Evolutionary conservation across 257 asterid species (phyloP).

Genomic region (Fraxinus pennsylvanica): DNA sequence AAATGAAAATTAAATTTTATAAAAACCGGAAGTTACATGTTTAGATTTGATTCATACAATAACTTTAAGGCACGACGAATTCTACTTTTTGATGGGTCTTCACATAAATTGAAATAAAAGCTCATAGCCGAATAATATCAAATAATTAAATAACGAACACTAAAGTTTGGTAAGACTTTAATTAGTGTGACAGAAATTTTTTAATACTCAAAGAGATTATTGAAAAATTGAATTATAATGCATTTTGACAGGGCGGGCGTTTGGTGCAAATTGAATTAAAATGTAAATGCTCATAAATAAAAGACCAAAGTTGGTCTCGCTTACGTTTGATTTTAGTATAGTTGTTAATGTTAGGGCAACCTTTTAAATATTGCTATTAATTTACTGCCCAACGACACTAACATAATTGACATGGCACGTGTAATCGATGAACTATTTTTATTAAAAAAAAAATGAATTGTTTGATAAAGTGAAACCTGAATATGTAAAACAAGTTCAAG

Average conservation of each 20-base stretch:
- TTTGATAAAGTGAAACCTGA: background rate
- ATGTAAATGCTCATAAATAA: conserved; percentile 31
- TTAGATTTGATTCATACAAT: too few relatives aligned
- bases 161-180: conserved; percentile 1
- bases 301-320: background rate
- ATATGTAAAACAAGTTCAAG: background rate
- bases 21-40: too few relatives aligned
- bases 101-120: background rate
- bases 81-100: background rate
- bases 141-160: conserved; percentile 14
- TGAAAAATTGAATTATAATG: conserved; percentile 26
- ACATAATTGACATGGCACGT: background rate
- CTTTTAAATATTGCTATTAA: background rate
- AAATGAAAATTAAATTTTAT: too few relatives aligned
- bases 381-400: background rate
- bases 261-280: conserved; percentile 33
- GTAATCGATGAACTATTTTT: background rate
- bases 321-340: conserved; percentile 19
- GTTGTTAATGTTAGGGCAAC: background rate
- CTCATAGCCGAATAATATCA: background rate
- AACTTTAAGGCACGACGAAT: too few relatives aligned
- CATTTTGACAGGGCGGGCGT: conserved; percentile 30
- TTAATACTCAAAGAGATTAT: conserved; percentile 20
- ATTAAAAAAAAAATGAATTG: too few relatives aligned
- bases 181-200: conserved; percentile 13